Conservation (phyloP, 2,329 filamentous ascomycete species). For the Arthrinium puccinioides region DNA sequence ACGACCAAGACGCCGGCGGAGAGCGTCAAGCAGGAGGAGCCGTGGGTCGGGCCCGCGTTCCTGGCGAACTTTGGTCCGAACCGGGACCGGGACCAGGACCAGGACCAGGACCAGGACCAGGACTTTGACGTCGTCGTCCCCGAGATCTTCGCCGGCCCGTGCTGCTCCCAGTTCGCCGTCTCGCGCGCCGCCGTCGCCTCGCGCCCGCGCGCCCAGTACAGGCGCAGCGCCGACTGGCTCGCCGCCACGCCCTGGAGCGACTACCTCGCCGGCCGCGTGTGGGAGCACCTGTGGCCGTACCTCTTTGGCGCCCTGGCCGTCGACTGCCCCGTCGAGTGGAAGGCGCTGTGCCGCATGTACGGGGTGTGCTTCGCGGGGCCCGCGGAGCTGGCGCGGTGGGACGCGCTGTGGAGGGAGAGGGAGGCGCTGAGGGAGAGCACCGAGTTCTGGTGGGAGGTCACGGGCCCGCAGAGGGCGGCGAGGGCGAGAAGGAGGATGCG, state of each 20-base stretch:
- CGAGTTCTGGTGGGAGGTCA: constrained; percentile 11
- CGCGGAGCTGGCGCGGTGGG: constrained; percentile 8
- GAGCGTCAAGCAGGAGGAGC: constrained; percentile 20
- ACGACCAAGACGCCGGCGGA: constrained; percentile 17
- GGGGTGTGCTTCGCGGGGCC: constrained; percentile 22
- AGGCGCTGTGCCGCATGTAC: constrained; percentile 24
- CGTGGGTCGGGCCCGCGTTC: constrained; percentile 21
- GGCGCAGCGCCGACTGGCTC: constrained; percentile 21
- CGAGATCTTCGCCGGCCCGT: constrained; percentile 22
- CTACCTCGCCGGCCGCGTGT: constrained; percentile 23
- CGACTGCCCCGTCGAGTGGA: constrained; percentile 35
- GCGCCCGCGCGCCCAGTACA: constrained; percentile 21
- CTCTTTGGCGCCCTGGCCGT: constrained; percentile 25
- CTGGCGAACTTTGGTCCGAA: constrained; percentile 18
- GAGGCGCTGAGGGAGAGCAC: constrained; percentile 9
- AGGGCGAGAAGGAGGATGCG: constrained; percentile 11
- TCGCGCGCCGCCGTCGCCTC: constrained; percentile 19
- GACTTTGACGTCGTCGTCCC: constrained; percentile 13
- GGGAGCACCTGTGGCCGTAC: constrained; percentile 27
- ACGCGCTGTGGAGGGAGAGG: constrained; percentile 13
- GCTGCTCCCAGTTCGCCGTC: constrained; percentile 28
- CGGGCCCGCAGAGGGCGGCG: constrained; percentile 11
- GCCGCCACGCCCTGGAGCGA: constrained; percentile 19
- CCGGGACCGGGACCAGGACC: too few relatives aligned
- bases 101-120: not conserved